Evolutionary conservation across 805 yeast genomes (phyloP).

Genomic region (Cephaloascus fragrans): DNA sequence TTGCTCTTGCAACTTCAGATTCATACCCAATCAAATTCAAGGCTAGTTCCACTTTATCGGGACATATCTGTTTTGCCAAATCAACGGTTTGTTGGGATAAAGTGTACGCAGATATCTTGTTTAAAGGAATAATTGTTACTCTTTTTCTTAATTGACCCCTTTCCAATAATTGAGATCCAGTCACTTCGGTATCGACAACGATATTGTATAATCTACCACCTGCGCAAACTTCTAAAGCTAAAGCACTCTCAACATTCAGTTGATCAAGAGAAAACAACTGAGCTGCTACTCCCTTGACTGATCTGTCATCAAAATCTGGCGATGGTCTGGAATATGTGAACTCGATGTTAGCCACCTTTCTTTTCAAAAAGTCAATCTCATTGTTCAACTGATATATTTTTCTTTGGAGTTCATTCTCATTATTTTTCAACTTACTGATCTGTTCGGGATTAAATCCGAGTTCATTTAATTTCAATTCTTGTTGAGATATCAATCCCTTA

Average conservation of each 20-base stretch:
- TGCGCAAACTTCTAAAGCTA: conserved; percentile 89
- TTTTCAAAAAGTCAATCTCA: conserved; percentile 44
- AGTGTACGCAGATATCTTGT: conserved; percentile 61
- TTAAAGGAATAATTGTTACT: conserved; percentile 87
- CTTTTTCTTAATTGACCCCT: conserved; percentile 69
- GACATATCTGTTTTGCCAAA: conserved; percentile 68
- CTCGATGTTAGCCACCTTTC: conserved; percentile 65
- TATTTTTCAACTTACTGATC: conserved; percentile 31
- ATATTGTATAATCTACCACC: conserved; percentile 87
- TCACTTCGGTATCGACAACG: conserved; percentile 78
- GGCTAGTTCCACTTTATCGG: conserved; percentile 85
- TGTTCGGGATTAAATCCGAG: conserved; percentile 49
- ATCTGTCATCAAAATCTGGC: conserved; percentile 43
- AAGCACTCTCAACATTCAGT: conserved; percentile 47
- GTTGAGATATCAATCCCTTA: conserved; percentile 20
- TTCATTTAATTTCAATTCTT: conserved; percentile 32
- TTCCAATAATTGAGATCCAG: conserved; percentile 77
- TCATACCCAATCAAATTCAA: conserved; percentile 71
- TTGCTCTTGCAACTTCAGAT: conserved; percentile 61
- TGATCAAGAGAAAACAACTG: conserved; percentile 63
- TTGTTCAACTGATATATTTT: conserved; percentile 32
- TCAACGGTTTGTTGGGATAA: conserved; percentile 42
- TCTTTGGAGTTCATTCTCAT: conserved; percentile 33
- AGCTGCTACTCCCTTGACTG: conserved; percentile 86
- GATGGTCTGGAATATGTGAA: conserved; percentile 63